Conservation (phyloP, 768 basidiomycete species). For the Calocybe indica region DNA sequence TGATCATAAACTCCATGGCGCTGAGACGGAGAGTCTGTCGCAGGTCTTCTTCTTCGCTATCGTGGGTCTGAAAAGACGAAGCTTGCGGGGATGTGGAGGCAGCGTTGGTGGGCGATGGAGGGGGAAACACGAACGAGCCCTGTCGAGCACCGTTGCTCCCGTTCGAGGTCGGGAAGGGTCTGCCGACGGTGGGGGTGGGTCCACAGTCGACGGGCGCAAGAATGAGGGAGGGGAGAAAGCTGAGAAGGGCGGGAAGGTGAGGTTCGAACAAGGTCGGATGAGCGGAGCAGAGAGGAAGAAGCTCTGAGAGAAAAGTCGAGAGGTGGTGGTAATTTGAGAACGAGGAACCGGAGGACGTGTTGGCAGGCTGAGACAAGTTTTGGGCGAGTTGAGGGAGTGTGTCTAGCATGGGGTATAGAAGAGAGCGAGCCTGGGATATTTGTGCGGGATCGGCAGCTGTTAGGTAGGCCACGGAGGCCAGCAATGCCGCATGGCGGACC, state of each 20-base stretch:
- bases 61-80: conserved; percentile 13
- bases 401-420: conserved; percentile 70
- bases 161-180: conserved; percentile 34
- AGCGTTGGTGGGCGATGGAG: conserved; percentile 10
- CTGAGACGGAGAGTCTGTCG: conserved; percentile 63
- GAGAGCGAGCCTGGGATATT: conserved; percentile 50
- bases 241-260: conserved; percentile 61
- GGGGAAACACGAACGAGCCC: conserved; percentile 36
- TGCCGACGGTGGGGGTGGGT: conserved; percentile 41
- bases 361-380: conserved; percentile 19
- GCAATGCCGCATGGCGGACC: conserved; percentile 71
- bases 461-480: conserved; percentile 66
- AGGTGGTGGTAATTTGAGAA: conserved; percentile 41
- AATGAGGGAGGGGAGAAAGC: conserved; percentile 68
- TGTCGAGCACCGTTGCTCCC: conserved; percentile 16
- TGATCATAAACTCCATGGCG: conserved; percentile 80
- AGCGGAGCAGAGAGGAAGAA: conserved; percentile 66
- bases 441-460: conserved; percentile 55
- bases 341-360: conserved; percentile 11
- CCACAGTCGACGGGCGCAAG: conserved; percentile 49
- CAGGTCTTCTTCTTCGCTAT: conserved; percentile 54
- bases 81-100: neutral
- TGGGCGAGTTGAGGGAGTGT: conserved; percentile 56
- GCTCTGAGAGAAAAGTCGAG: conserved; percentile 57
- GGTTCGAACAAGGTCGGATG: conserved; percentile 70